phyloP scores from a whole-genome alignment of 1,284 basidiomycete species.

The Heliocybe sulcata region DNA sequence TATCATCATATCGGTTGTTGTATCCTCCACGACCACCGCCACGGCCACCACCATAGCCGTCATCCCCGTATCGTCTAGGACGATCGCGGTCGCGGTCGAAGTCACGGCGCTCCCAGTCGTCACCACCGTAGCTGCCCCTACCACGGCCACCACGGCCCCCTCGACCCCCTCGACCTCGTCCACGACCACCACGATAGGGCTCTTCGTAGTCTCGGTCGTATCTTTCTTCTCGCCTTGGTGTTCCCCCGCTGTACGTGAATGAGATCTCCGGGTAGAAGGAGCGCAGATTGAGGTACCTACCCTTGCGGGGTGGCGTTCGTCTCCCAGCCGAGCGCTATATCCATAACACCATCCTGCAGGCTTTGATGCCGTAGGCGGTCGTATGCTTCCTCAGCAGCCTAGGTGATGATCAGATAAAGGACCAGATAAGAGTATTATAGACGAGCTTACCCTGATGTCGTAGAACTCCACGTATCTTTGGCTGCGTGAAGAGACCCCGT shows the following conservation, averaged over 20 bases:
- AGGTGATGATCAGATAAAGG: constrained; percentile 8
- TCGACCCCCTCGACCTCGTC: constrained; percentile 32
- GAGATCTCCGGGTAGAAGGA: constrained; percentile 1
- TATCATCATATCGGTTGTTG: constrained; percentile 26
- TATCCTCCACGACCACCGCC: constrained; percentile 26
- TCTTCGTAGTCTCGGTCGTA: constrained; percentile 2
- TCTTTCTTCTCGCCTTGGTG: constrained; percentile 12
- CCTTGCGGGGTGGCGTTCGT: constrained; percentile 32
- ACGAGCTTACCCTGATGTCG: constrained; percentile 64
- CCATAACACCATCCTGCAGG: constrained; percentile 83
- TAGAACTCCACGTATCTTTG: constrained; percentile 86
- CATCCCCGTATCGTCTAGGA: constrained; percentile 33
- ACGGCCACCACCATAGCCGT: constrained; percentile 23
- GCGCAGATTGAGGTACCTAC: constrained; percentile 25
- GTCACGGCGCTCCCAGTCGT: constrained; percentile 39
- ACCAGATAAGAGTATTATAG: neutral
- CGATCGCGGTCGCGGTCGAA: constrained; percentile 41
- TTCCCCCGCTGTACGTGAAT: neutral
- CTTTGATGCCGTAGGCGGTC: constrained; percentile 74
- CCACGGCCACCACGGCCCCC: constrained; percentile 22
- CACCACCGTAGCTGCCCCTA: constrained; percentile 22
- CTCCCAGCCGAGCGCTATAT: constrained; percentile 88
- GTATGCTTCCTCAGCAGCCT: constrained; percentile 75
- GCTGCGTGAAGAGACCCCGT: constrained; percentile 27
- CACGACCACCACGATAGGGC: constrained; percentile 15